Conservation (phyloP, 106 monocot species). For the Dendrobium huoshanense region DNA sequence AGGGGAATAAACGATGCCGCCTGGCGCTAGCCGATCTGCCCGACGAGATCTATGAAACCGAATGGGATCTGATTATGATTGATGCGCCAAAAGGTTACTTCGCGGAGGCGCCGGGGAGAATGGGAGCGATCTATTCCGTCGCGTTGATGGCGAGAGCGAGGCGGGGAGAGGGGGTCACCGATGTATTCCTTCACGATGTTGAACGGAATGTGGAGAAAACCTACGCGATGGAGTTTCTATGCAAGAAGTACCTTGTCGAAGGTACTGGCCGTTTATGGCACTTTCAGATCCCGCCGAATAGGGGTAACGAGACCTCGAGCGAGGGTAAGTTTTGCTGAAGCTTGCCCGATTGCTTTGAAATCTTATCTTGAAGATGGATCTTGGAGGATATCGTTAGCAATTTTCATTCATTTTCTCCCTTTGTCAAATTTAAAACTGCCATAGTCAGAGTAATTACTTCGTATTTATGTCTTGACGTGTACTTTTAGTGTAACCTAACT, state of each 20-base stretch:
- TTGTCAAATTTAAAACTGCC: too few relatives aligned
- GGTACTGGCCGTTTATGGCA: constrained; percentile 67
- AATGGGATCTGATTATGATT: constrained; percentile 98
- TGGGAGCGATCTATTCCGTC: constrained; percentile 86
- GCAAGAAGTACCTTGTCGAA: constrained; percentile 56
- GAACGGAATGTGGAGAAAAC: constrained; percentile 66
- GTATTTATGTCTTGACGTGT: too few relatives aligned
- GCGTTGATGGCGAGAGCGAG: constrained; percentile 67
- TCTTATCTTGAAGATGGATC: background rate
- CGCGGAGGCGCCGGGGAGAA: constrained; percentile 76
- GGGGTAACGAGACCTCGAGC: constrained; percentile 4
- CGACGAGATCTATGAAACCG: constrained; percentile 32
- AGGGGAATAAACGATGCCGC: constrained; percentile 36
- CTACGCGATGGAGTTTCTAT: constrained; percentile 60
- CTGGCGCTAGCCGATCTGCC: constrained; percentile 59
- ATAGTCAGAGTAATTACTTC: too few relatives aligned
- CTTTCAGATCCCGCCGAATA: constrained; percentile 54
- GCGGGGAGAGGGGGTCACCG: constrained; percentile 55
- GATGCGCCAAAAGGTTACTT: constrained; percentile 85
- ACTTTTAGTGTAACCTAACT: too few relatives aligned
- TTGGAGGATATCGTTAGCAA: background rate
- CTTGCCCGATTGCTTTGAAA: background rate
- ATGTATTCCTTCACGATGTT: constrained; percentile 85
- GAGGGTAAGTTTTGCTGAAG: constrained; percentile 25
- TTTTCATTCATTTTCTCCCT: background rate